Evolutionary conservation across 2,329 filamentous ascomycete species (phyloP), one percentile per base, ranked within the genome.

Genomic region (Fusarium sp.): DNA sequence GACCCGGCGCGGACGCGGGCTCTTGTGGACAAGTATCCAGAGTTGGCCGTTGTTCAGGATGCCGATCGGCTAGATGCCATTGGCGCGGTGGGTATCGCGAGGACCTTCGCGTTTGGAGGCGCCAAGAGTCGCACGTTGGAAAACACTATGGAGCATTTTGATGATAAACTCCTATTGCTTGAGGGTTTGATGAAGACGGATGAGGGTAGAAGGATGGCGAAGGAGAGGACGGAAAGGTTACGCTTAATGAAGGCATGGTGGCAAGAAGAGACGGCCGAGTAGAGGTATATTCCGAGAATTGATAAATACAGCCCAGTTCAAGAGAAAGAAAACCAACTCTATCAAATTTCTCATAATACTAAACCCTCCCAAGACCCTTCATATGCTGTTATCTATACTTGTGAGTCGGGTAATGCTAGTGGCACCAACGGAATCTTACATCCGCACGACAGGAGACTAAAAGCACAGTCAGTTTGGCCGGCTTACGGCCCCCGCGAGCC

Each of bases 61-160:
- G 95, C 95, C 7, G 95, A 98, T 83, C 87, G 95, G 10, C 84
- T 98, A n/a, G 95, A 98, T 81, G 93, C 94, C 7, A 90, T 98
- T 53, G 95, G 95, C 2, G 93, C 93, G 0, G 88, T 98, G 33
- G 95, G 95, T 1, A 91, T 97, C 61, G 95, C 89, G 4, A 85
- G 95, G 45, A 89, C 78, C 10, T 83, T 83, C 73, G 77, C 81
- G 7, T 98, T 90, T 79, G 89, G 92, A 0, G 94, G 91, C 0
- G 91, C 90, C 14, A 89, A 87, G 79, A 79, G 80, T 7, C 82
- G 84, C 27, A 86, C 85, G 45, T 82, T 97, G 85, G 85, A 85
- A 41, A 87, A 89, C 49, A 89, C 90, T 9, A 88, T 97, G 67
- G 84, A 88, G 50, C 93, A 97, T 83, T 93, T 97, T 76, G 88